Evolutionary conservation across 2,329 filamentous ascomycete genomes (phyloP).

Genomic region (Ramularia collo-cygni): DNA sequence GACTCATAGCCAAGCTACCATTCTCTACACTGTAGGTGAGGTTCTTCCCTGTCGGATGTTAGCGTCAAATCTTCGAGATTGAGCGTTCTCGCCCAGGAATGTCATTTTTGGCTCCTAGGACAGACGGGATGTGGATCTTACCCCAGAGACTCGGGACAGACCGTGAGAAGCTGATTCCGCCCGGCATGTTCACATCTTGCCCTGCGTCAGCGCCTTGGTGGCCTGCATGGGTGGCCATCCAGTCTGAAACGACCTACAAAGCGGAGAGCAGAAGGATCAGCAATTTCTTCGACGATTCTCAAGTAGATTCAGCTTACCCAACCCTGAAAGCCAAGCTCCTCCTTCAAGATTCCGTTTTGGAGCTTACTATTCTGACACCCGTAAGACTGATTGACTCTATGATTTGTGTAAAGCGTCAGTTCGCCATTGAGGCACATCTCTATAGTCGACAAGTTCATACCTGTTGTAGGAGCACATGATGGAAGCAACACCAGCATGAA

Average conservation of each 20-base stretch:
- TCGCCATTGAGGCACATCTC: slow-evolving; percentile 29
- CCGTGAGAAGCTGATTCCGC: slow-evolving; percentile 15
- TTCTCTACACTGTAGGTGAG: slow-evolving; percentile 49
- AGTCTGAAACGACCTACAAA: slow-evolving; percentile 57
- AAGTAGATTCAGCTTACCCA: slow-evolving; percentile 29
- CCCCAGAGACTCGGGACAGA: slow-evolving; percentile 22
- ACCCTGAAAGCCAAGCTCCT: slow-evolving; percentile 67
- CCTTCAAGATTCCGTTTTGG: slow-evolving; percentile 62
- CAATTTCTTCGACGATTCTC: no score
- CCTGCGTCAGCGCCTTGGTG: slow-evolving; percentile 34
- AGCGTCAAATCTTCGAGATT: slow-evolving; percentile 1
- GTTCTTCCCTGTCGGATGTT: slow-evolving; percentile 28
- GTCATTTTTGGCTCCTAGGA: slow-evolving; percentile 7
- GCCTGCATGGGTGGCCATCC: slow-evolving; percentile 54
- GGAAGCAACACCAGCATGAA: slow-evolving; percentile 23
- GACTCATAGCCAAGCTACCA: slow-evolving; percentile 43
- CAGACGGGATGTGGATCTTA: slow-evolving; percentile 24
- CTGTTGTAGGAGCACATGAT: slow-evolving; percentile 45
- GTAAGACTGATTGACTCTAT: slow-evolving; percentile 57
- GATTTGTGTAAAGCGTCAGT: slow-evolving; percentile 53
- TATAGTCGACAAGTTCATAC: not conserved
- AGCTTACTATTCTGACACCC: slow-evolving; percentile 57
- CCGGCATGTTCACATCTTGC: slow-evolving; percentile 47
- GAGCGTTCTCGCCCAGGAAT: no score
- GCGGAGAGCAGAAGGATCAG: not conserved